These are phyloP conservation scores for Lithospermum erythrorhizon DNA, from an alignment of 257 asterid genomes.

Conservation along the genomic window DNA sequence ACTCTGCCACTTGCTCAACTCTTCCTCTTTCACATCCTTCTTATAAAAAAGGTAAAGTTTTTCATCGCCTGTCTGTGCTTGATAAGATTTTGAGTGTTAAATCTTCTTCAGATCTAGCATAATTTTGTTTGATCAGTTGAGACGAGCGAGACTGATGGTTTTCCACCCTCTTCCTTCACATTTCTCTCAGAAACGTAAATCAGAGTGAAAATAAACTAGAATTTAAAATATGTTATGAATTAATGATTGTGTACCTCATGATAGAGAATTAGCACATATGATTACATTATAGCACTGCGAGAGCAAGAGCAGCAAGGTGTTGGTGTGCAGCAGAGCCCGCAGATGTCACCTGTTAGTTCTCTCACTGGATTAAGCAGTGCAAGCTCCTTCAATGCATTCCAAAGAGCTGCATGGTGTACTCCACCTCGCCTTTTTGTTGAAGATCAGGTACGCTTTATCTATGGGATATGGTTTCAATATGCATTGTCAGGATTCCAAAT, in stretches of 20 bases:
- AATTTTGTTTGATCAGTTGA: neutral
- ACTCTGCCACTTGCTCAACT: conserved; percentile 91
- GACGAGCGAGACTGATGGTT: neutral
- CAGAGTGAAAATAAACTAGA: neutral
- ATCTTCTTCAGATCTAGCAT: neutral
- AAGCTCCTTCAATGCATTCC: conserved; percentile 81
- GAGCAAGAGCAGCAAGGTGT: conserved; percentile 84
- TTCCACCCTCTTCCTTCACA: neutral
- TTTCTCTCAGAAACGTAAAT: neutral
- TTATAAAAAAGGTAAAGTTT: conserved; percentile 66
- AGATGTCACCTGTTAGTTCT: conserved; percentile 87
- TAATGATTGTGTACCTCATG: conserved; percentile 11
- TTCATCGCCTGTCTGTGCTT: neutral
- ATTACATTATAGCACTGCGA: conserved; percentile 89
- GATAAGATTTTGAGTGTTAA: neutral
- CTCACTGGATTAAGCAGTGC: conserved; percentile 85
- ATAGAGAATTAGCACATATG: conserved; percentile 96
- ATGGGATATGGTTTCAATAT: neutral
- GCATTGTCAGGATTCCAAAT: neutral
- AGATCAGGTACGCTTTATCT: conserved; percentile 57
- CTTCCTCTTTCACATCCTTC: conserved; percentile 96
- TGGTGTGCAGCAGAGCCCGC: conserved; percentile 88
- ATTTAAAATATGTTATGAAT: neutral
- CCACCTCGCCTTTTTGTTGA: conserved; percentile 95
- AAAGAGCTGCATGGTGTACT: conserved; percentile 95